These are phyloP conservation scores for Niebla homalea DNA, from an alignment of 495 filamentous ascomycete species.

Conservation along the genomic window DNA sequence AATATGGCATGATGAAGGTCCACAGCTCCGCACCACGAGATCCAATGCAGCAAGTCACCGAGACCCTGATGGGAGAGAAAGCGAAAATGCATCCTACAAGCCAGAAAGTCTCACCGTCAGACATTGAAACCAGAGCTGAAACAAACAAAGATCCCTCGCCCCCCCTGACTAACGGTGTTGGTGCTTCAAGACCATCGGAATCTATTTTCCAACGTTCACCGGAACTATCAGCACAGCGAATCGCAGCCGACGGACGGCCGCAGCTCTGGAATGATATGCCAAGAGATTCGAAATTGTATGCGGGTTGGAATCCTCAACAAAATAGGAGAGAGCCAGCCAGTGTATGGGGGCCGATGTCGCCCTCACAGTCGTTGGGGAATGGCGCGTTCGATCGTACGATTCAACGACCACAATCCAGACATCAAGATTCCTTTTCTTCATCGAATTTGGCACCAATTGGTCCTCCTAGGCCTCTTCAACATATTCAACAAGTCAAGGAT, in stretches of 20 bases:
- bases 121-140: slow-evolving; percentile 26
- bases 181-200: slow-evolving; percentile 7
- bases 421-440: slow-evolving; percentile 16
- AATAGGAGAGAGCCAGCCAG: slow-evolving; percentile 34
- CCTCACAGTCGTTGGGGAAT: slow-evolving; percentile 58
- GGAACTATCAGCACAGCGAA: slow-evolving; percentile 7
- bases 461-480: slow-evolving; percentile 8
- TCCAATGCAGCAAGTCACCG: slow-evolving; percentile 25
- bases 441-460: slow-evolving; percentile 15
- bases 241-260: slow-evolving; percentile 5
- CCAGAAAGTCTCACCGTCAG: slow-evolving; percentile 24
- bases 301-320: slow-evolving; percentile 16
- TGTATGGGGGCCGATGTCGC: slow-evolving; percentile 63
- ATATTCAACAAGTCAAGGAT: slow-evolving; percentile 10
- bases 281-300: slow-evolving; percentile 14
- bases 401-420: slow-evolving; percentile 28
- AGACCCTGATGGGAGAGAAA: slow-evolving; percentile 24
- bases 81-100: slow-evolving; percentile 13
- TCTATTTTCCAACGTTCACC: slow-evolving; percentile 2
- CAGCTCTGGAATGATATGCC: slow-evolving; percentile 18
- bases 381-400: slow-evolving; percentile 62
- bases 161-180: slow-evolving; percentile 19
- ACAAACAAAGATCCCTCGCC: slow-evolving; percentile 4
- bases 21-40: slow-evolving; percentile 39
- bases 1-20: slow-evolving; percentile 48